These are phyloP conservation scores for Aspergillus nanangensis DNA, from an alignment of 495 filamentous ascomycete species.

Conservation along the genomic window DNA sequence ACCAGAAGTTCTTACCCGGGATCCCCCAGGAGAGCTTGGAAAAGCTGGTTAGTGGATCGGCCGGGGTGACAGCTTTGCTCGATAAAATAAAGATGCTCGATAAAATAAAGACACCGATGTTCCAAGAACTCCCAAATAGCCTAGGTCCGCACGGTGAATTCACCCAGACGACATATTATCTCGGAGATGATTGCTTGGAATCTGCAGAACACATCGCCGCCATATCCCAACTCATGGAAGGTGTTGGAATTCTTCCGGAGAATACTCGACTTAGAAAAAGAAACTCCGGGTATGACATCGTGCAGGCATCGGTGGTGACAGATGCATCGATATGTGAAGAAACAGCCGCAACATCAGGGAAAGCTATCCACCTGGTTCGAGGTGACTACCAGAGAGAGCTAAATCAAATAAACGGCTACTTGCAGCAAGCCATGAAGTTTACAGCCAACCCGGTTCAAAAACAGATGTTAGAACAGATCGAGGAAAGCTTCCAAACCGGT, in stretches of 20 bases:
- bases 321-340: neutral
- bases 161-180: constrained; percentile 24
- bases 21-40: constrained; percentile 9
- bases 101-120: constrained; percentile 7
- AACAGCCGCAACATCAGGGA: neutral
- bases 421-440: constrained; percentile 20
- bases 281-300: constrained; percentile 13
- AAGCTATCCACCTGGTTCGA: constrained; percentile 9
- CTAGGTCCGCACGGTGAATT: constrained; percentile 17
- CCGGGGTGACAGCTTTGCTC: neutral
- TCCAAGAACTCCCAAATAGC: constrained; percentile 12
- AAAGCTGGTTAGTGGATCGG: constrained; percentile 10
- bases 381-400: constrained; percentile 27
- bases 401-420: constrained; percentile 8
- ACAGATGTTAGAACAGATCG: constrained; percentile 20
- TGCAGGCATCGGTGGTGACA: constrained; percentile 25
- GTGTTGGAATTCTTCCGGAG: constrained; percentile 19
- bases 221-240: constrained; percentile 14
- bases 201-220: constrained; percentile 16
- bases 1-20: constrained; percentile 26
- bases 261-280: constrained; percentile 25
- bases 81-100: no score
- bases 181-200: constrained; percentile 12
- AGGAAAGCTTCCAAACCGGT: constrained; percentile 33
- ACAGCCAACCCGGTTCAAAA: constrained; percentile 27